phyloP scores from a whole-genome alignment of 1,284 basidiomycete genomes.

The Cryptococcus sp. region DNA sequence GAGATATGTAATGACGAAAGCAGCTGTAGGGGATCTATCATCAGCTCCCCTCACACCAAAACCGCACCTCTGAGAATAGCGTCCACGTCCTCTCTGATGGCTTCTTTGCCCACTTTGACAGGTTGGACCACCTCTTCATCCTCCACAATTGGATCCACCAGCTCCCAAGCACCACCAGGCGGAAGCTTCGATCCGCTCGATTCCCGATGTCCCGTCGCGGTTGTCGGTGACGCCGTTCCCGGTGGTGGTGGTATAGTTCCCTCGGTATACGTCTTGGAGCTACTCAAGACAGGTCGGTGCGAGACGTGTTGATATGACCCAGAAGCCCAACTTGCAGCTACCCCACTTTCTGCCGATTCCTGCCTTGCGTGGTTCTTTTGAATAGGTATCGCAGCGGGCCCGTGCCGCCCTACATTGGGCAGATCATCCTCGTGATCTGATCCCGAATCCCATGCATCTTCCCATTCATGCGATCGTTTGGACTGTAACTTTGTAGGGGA shows the following conservation, averaged over 20 bases:
- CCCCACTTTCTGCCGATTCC: conserved; percentile 2
- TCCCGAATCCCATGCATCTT: conserved; percentile 83
- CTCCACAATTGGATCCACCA: conserved; percentile 36
- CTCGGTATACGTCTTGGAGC: conserved; percentile 28
- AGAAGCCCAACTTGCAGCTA: conserved; percentile 35
- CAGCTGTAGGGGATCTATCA: conserved; percentile 56
- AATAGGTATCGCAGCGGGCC: conserved; percentile 5
- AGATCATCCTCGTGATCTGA: conserved; percentile 65
- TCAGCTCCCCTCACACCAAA: conserved; percentile 7
- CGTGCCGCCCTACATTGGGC: neutral
- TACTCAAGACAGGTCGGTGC: conserved; percentile 13
- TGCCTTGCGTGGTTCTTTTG: neutral
- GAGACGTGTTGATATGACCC: conserved; percentile 28
- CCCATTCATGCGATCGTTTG: conserved; percentile 53
- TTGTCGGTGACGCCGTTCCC: conserved; percentile 13
- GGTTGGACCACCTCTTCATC: conserved; percentile 19
- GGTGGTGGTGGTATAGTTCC: conserved; percentile 27
- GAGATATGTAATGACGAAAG: conserved; percentile 25
- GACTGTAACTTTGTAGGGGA: neutral
- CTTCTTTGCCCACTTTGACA: conserved; percentile 49
- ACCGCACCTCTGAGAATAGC: conserved; percentile 64
- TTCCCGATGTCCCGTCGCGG: neutral
- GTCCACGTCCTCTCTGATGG: conserved; percentile 61
- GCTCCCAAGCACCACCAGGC: conserved; percentile 45
- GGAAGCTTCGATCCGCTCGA: conserved; percentile 23